Percentiles rank a stretch among this genome's conserved stretches.
Evolutionary conservation across 176 grass and related monocot genomes (phyloP).

Genomic region (barley (Hordeum vulgare)): DNA sequence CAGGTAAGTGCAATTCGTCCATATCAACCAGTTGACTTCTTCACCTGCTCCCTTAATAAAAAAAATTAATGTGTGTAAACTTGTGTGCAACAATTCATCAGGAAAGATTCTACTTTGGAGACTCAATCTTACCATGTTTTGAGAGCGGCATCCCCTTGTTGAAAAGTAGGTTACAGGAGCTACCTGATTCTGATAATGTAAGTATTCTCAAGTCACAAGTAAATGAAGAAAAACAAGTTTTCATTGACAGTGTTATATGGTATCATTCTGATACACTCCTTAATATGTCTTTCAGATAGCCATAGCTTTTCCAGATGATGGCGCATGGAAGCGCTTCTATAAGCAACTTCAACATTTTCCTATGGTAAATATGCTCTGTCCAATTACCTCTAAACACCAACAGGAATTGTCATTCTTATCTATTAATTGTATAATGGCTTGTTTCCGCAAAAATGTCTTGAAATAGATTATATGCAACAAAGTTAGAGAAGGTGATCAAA

Average conservation of each 20-base stretch:
- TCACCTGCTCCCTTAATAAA: neutral
- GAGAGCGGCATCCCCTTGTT: constrained; percentile 91
- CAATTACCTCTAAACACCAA: neutral
- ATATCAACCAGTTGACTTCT: neutral
- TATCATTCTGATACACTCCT: neutral
- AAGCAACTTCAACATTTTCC: constrained; percentile 98
- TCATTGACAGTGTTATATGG: neutral
- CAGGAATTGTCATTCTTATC: neutral
- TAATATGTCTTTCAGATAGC: constrained; percentile 58
- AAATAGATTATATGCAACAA: constrained; percentile 80
- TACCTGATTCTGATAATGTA: constrained; percentile 92
- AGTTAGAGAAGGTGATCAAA: constrained; percentile 91
- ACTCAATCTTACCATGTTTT: constrained; percentile 92
- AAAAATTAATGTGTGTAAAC: neutral
- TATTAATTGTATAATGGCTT: neutral
- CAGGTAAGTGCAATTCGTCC: constrained; percentile 43
- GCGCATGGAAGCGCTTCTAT: constrained; percentile 93
- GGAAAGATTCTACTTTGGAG: constrained; percentile 98
- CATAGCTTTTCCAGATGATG: constrained; percentile 97
- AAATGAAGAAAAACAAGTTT: neutral
- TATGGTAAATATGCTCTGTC: constrained; percentile 52
- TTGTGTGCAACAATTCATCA: constrained; percentile 25
- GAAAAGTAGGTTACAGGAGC: constrained; percentile 56
- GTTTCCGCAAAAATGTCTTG: constrained; percentile 9
- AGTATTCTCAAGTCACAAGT: neutral